phyloP scores from a whole-genome alignment of 2,329 filamentous ascomycete genomes.

The Cordyceps fumosorosea region DNA sequence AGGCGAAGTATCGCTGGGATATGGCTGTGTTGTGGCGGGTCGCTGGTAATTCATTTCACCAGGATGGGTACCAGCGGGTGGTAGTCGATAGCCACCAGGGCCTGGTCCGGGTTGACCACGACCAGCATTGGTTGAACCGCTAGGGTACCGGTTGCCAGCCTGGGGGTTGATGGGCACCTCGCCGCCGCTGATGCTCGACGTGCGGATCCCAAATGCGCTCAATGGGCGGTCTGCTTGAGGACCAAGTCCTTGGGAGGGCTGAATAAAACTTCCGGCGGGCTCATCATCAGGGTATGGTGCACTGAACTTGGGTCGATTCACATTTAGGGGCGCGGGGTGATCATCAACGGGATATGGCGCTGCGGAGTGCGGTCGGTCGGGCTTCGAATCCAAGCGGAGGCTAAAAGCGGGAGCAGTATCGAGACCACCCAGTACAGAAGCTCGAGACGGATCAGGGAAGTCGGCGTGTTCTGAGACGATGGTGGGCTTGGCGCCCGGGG shows the following conservation, averaged over 20 bases:
- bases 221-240: constrained; percentile 42
- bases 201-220: constrained; percentile 50
- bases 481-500: constrained; percentile 33
- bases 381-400: constrained; percentile 36
- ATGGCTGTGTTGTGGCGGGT: constrained; percentile 18
- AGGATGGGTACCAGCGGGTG: constrained; percentile 29
- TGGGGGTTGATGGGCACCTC: not conserved
- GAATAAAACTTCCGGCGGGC: constrained; percentile 29
- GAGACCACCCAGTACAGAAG: constrained; percentile 26
- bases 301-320: constrained; percentile 38
- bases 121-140: constrained; percentile 26
- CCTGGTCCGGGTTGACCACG: constrained; percentile 32
- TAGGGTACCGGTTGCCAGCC: constrained; percentile 1
- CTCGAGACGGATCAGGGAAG: constrained; percentile 42
- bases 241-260: constrained; percentile 42
- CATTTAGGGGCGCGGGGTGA: constrained; percentile 42
- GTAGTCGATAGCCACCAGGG: constrained; percentile 32
- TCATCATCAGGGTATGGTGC: constrained; percentile 51
- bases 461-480: constrained; percentile 33
- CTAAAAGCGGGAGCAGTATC: constrained; percentile 45
- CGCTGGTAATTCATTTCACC: constrained; percentile 19
- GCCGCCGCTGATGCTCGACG: constrained; percentile 24
- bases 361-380: constrained; percentile 44
- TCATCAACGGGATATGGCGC: constrained; percentile 69
- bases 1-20: constrained; percentile 14